A percentile compares a stretch with the other conserved stretches of the same genome.
Evolutionary conservation across 2,329 filamentous ascomycete genomes (phyloP).

Genomic region (Diaporthe vaccinii): DNA sequence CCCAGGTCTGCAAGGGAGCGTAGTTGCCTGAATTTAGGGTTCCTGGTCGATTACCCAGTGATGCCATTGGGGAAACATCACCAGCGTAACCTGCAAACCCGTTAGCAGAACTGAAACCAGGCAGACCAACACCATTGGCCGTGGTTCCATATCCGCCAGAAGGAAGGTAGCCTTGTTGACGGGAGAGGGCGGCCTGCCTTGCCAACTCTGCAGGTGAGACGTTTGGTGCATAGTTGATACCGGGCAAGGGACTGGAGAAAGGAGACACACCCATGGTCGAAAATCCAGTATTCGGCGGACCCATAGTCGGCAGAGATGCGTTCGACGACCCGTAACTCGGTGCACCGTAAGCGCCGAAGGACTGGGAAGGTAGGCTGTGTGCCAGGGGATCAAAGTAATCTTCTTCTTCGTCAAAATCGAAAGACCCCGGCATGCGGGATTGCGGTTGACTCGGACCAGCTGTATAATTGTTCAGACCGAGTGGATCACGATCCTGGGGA

Average conservation of each 20-base stretch:
- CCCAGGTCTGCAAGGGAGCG: constrained; percentile 24
- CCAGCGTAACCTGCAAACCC: constrained; percentile 10
- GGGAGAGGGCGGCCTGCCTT: constrained; percentile 41
- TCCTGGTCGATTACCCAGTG: constrained; percentile 40
- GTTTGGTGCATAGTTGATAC: constrained; percentile 23
- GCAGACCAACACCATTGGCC: neutral
- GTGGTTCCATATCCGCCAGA: constrained; percentile 25
- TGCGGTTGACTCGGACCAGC: constrained; percentile 21
- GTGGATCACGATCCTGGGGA: constrained; percentile 10
- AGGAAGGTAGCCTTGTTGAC: constrained; percentile 36
- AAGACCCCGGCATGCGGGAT: constrained; percentile 15
- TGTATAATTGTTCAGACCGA: neutral
- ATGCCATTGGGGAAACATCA: neutral
- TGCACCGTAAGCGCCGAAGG: neutral
- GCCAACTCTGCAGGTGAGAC: constrained; percentile 43
- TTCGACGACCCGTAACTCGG: constrained; percentile 17
- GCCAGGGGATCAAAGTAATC: neutral
- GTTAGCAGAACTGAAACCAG: constrained; percentile 5
- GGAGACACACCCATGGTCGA: constrained; percentile 28
- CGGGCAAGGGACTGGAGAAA: constrained; percentile 25
- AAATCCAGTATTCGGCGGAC: constrained; percentile 19
- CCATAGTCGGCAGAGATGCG: constrained; percentile 14
- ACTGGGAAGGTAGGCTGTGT: constrained; percentile 8
- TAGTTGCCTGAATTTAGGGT: constrained; percentile 43
- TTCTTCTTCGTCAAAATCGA: constrained; percentile 17